A percentile compares a stretch with the other conserved stretches of the same genome.
Conservation (phyloP, 108 stramenopile genomes). For the Skeletonema potamos region DNA sequence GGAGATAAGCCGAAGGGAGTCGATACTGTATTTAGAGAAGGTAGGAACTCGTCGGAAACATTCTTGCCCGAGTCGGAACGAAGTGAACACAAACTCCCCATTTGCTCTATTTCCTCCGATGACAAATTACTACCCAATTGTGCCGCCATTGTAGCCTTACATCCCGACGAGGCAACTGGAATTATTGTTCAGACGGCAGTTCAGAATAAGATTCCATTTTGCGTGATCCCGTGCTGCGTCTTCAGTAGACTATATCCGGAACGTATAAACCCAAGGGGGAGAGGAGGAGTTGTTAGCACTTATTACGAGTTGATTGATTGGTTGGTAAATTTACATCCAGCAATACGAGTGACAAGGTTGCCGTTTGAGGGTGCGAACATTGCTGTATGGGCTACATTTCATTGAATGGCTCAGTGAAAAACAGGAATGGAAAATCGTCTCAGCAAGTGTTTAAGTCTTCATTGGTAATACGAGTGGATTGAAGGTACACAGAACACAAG, state of each 20-base stretch:
- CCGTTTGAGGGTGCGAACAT: conserved; percentile 74
- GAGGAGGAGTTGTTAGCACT: conserved; percentile 51
- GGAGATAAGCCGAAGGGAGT: conserved; percentile 51
- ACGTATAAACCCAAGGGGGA: conserved; percentile 22
- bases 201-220: conserved; percentile 65
- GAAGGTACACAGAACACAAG: too few species aligned
- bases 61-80: conserved; percentile 8
- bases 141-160: conserved; percentile 76
- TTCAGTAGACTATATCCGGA: conserved; percentile 73
- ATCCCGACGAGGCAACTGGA: conserved; percentile 90
- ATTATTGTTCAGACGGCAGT: conserved; percentile 73
- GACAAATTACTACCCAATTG: conserved; percentile 34
- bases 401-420: not conserved
- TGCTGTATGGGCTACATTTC: conserved; percentile 64
- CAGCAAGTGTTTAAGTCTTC: too few species aligned
- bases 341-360: conserved; percentile 54
- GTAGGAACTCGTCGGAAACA: conserved; percentile 10
- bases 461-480: too few species aligned
- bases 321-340: conserved; percentile 54
- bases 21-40: conserved; percentile 56
- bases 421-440: too few species aligned
- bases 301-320: conserved; percentile 73
- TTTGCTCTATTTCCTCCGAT: conserved; percentile 33
- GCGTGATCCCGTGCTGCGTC: conserved; percentile 87
- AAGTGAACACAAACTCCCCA: conserved; percentile 40